These are phyloP conservation scores for Botrytis squamosa DNA, from an alignment of 2,329 filamentous ascomycete species.

Conservation along the genomic window DNA sequence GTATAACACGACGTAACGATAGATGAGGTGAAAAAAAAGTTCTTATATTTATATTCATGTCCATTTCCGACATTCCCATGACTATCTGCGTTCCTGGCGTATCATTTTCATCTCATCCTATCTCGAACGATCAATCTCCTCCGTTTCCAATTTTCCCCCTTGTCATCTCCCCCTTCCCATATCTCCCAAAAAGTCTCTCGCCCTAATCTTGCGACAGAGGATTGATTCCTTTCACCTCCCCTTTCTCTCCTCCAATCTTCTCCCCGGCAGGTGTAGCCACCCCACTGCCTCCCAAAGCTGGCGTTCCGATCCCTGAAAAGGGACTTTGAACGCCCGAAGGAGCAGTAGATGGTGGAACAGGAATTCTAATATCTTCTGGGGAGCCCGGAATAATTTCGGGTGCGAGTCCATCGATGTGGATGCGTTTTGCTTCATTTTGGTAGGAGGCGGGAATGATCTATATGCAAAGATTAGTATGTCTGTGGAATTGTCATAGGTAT, in stretches of 20 bases:
- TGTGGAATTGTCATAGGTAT: not conserved
- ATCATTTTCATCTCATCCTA: not conserved
- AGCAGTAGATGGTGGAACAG: conserved; percentile 57
- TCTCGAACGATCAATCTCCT: not conserved
- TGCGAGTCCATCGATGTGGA: conserved; percentile 73
- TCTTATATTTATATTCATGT: not conserved
- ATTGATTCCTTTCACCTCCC: not conserved
- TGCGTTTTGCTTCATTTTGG: conserved; percentile 90
- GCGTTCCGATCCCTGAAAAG: conserved; percentile 32
- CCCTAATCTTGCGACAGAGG: conserved; percentile 8
- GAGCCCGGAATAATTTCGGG: conserved; percentile 68
- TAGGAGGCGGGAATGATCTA: conserved; percentile 93
- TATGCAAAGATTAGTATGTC: not conserved
- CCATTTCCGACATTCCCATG: not conserved
- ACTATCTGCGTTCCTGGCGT: not conserved
- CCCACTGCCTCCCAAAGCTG: conserved; percentile 11
- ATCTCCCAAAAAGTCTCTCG: too few relatives aligned
- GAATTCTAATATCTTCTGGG: conserved; percentile 78
- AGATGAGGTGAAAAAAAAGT: not conserved
- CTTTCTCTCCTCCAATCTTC: not conserved
- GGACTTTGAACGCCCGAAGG: conserved; percentile 47
- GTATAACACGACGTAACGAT: too few relatives aligned
- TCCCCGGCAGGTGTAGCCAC: not conserved
- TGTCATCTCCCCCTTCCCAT: not conserved
- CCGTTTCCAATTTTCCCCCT: not conserved